A percentile compares a stretch with the other conserved stretches of the same genome.
phyloP scores from a whole-genome alignment of 169 alveolate species.

The Miamiensis avidus region DNA sequence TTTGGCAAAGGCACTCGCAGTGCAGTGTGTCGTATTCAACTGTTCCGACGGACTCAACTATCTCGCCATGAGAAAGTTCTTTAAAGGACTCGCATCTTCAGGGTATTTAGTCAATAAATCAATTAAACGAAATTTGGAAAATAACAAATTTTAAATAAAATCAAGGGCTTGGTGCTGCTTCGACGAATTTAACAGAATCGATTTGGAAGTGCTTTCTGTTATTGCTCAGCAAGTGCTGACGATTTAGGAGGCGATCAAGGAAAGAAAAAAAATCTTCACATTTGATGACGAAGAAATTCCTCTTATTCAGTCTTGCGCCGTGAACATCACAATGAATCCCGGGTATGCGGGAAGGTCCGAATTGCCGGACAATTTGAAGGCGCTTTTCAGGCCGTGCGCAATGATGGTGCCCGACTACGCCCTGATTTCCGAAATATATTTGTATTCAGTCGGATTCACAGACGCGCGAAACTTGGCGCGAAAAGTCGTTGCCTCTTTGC shows the following conservation, averaged over 20 bases:
- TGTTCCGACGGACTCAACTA: slow-evolving; percentile 81
- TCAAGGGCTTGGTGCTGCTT: slow-evolving; percentile 70
- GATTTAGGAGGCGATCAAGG: slow-evolving; percentile 68
- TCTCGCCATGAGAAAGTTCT: slow-evolving; percentile 85
- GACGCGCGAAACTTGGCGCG: slow-evolving; percentile 90
- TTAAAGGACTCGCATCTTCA: slow-evolving; percentile 85
- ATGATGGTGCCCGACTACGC: slow-evolving; percentile 97
- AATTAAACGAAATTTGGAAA: no score
- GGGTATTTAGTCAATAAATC: slow-evolving; percentile 37
- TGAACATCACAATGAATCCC: slow-evolving; percentile 92
- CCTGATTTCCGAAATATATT: slow-evolving; percentile 92
- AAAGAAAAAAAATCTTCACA: slow-evolving; percentile 76
- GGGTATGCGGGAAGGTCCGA: slow-evolving; percentile 92
- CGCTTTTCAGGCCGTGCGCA: slow-evolving; percentile 95
- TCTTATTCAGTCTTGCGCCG: slow-evolving; percentile 81
- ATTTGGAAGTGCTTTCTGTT: slow-evolving; percentile 72
- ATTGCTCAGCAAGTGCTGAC: slow-evolving; percentile 67
- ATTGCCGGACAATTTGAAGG: slow-evolving; percentile 91
- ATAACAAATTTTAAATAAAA: neutral
- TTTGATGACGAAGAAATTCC: slow-evolving; percentile 88
- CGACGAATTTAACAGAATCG: slow-evolving; percentile 75
- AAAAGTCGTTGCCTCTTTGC: slow-evolving; percentile 89
- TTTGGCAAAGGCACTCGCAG: slow-evolving; percentile 87
- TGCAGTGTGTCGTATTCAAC: slow-evolving; percentile 84
- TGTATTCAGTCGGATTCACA: slow-evolving; percentile 92